phyloP scores from a whole-genome alignment of 1,139 yeast species.

The Debaryomyces singareniensis region DNA sequence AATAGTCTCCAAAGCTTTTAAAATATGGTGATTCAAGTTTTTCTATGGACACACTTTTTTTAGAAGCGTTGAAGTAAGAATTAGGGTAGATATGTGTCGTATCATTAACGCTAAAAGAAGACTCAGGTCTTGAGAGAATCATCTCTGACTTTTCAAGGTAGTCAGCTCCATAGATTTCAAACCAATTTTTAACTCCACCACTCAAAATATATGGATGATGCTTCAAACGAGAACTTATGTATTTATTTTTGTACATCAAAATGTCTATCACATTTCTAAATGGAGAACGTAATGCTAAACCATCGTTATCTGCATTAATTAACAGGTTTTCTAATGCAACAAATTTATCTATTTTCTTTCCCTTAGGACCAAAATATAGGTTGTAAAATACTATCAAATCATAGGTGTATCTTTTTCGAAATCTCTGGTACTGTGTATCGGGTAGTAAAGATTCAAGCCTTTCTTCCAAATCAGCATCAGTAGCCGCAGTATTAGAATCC shows the following conservation, averaged over 20 bases:
- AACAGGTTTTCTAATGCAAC: slow-evolving; percentile 18
- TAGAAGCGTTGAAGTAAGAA: not conserved
- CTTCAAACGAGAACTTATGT: slow-evolving; percentile 29
- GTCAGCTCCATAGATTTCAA: slow-evolving; percentile 26
- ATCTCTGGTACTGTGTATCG: slow-evolving; percentile 43
- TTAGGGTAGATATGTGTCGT: not conserved
- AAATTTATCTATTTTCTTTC: slow-evolving; percentile 20
- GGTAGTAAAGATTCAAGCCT: slow-evolving; percentile 51
- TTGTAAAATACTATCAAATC: slow-evolving; percentile 64
- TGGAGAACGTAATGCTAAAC: slow-evolving; percentile 34
- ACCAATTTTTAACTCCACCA: slow-evolving; percentile 40
- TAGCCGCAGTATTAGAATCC: slow-evolving; percentile 26
- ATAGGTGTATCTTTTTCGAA: slow-evolving; percentile 47
- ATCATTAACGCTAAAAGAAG: not conserved
- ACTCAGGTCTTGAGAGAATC: slow-evolving; percentile 15
- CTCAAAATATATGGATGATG: slow-evolving; percentile 30
- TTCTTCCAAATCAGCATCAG: slow-evolving; percentile 57
- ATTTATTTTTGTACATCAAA: slow-evolving; percentile 34
- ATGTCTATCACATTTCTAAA: slow-evolving; percentile 49
- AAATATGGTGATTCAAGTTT: slow-evolving; percentile 31
- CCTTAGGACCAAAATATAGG: slow-evolving; percentile 21
- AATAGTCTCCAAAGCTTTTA: slow-evolving; percentile 33
- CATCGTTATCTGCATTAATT: slow-evolving; percentile 10
- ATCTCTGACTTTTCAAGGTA: slow-evolving; percentile 35
- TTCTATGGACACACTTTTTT: too few relatives aligned